Conservation (phyloP, 176 grass and related monocot species). For the Chloris gayana region DNA sequence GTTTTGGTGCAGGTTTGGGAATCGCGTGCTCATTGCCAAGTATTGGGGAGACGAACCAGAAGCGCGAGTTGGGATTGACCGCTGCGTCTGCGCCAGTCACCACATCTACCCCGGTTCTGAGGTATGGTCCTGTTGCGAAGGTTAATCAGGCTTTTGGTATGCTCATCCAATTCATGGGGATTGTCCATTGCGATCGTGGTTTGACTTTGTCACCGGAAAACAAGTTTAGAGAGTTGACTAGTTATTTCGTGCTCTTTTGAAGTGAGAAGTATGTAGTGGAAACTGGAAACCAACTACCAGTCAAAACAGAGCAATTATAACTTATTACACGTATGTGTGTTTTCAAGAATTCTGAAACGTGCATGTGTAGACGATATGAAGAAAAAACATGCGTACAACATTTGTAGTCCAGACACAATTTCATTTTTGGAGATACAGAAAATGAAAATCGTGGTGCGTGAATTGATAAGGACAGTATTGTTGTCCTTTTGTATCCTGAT, state of each 20-base stretch:
- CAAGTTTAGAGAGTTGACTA: conserved; percentile 17
- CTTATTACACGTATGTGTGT: neutral
- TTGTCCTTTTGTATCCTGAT: neutral
- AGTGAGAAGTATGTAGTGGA: neutral
- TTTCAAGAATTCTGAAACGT: neutral
- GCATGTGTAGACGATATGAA: too few relatives aligned
- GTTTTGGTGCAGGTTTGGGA: conserved; percentile 23
- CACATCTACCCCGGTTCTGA: conserved; percentile 38
- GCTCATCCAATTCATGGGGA: conserved; percentile 4
- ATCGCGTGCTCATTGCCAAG: conserved; percentile 40
- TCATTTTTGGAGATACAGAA: neutral
- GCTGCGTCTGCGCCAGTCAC: conserved; percentile 30
- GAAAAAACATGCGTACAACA: neutral
- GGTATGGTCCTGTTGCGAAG: conserved; percentile 26
- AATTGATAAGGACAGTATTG: neutral
- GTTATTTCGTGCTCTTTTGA: neutral
- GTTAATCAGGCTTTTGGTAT: neutral
- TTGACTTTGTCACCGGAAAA: conserved; percentile 28
- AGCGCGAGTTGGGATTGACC: conserved; percentile 32
- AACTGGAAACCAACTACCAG: too few relatives aligned
- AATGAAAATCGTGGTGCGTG: neutral
- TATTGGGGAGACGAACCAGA: conserved; percentile 18
- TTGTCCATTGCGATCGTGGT: too few relatives aligned
- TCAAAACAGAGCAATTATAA: neutral
- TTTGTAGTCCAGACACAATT: neutral